Conservation (phyloP, 768 basidiomycete genomes). For the Gautieria morchelliformis region DNA sequence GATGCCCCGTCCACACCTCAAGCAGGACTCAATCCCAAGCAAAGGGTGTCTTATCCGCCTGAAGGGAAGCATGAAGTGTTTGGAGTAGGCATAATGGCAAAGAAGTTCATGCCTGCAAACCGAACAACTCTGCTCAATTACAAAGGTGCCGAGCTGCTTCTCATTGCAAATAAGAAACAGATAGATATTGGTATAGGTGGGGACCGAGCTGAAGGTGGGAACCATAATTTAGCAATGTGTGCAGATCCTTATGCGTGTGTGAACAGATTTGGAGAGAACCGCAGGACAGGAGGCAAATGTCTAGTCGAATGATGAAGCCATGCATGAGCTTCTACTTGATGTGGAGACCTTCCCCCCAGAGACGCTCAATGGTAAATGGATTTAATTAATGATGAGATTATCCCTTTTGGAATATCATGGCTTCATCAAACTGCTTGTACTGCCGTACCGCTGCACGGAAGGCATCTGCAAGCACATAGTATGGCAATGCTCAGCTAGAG, state of each 20-base stretch:
- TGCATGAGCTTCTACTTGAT: constrained; percentile 38
- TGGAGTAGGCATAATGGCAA: constrained; percentile 31
- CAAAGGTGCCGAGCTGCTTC: constrained; percentile 39
- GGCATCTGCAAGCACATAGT: too few relatives aligned
- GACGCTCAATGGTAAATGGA: constrained; percentile 45
- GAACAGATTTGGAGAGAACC: constrained; percentile 28
- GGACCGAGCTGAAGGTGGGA: constrained; percentile 40
- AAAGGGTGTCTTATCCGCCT: too few relatives aligned
- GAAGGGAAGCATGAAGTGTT: constrained; percentile 42
- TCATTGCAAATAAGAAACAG: constrained; percentile 43
- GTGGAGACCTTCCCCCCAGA: constrained; percentile 33
- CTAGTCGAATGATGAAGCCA: constrained; percentile 30
- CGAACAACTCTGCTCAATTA: constrained; percentile 44
- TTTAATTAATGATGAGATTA: too few relatives aligned
- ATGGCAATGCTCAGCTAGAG: too few relatives aligned
- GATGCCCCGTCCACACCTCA: too few relatives aligned
- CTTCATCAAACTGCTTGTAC: too few relatives aligned
- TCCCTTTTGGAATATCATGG: too few relatives aligned
- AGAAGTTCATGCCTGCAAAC: constrained; percentile 42
- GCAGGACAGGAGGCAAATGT: constrained; percentile 30
- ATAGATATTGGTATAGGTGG: too few relatives aligned
- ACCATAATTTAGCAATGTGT: background rate
- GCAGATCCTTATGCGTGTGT: background rate
- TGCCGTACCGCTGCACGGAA: too few relatives aligned
- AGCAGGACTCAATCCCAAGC: constrained; percentile 36